These are phyloP conservation scores for Penicillium fimorum DNA, from an alignment of 495 filamentous ascomycete genomes.

Conservation along the genomic window DNA sequence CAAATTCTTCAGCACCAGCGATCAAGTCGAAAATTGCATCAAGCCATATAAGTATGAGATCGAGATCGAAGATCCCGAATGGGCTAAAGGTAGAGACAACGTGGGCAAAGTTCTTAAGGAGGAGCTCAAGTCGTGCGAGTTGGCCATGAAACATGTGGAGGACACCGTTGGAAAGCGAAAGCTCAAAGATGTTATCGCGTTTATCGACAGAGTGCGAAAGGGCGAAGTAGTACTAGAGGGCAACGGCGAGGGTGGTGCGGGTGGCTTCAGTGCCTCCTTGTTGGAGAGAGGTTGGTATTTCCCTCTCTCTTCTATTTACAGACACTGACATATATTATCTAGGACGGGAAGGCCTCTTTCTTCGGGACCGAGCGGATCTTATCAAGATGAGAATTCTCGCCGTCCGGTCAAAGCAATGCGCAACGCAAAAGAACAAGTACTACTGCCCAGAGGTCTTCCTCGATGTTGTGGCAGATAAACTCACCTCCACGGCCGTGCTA, in stretches of 20 bases:
- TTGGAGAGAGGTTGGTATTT: slow-evolving; percentile 67
- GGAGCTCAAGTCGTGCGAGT: slow-evolving; percentile 79
- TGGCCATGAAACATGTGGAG: slow-evolving; percentile 73
- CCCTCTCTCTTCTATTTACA: neutral
- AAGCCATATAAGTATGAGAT: slow-evolving; percentile 99
- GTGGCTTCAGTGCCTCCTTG: slow-evolving; percentile 83
- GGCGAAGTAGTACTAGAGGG: slow-evolving; percentile 82
- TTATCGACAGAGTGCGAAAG: slow-evolving; percentile 83
- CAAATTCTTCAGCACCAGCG: slow-evolving; percentile 90
- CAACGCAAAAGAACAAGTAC: slow-evolving; percentile 81
- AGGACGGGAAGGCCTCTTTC: slow-evolving; percentile 92
- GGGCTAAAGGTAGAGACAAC: slow-evolving; percentile 78
- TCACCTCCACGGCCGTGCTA: slow-evolving; percentile 89
- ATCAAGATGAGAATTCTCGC: slow-evolving; percentile 87
- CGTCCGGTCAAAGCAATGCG: slow-evolving; percentile 83
- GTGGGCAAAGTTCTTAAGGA: slow-evolving; percentile 72
- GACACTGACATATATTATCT: slow-evolving; percentile 22
- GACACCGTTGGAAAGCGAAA: slow-evolving; percentile 72
- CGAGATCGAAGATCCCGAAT: slow-evolving; percentile 87
- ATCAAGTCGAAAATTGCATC: slow-evolving; percentile 99
- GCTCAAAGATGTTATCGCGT: slow-evolving; percentile 82
- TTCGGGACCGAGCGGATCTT: slow-evolving; percentile 83
- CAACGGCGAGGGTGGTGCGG: slow-evolving; percentile 77
- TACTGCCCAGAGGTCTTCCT: slow-evolving; percentile 96
- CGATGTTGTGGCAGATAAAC: slow-evolving; percentile 92